Base-by-base conservation (phyloP, 306 rosid genomes). In the Canavalia ensiformis region DNA sequence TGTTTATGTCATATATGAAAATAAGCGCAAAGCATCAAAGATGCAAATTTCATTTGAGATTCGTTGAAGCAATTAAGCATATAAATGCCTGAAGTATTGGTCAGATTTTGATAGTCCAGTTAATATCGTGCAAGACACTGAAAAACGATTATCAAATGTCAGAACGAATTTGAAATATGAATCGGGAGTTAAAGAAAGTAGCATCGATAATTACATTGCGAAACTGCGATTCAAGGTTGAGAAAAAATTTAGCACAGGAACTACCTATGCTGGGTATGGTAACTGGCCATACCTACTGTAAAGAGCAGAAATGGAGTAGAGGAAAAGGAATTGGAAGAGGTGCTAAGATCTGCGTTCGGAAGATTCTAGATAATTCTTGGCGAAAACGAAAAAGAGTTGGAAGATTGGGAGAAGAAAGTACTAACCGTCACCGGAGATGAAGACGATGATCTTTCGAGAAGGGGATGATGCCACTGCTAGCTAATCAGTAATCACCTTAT, bases 261-360 rank as follows among this genome's bases (percentile, higher is more conserved):
- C 30, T 13, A 71, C 49, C 49, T 54, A 54, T 31, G 62, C 13
- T 62, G 68, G 42, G 70, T 10, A 29, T 11, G 37, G 10, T 50
- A 68, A 57, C 52, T 58, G 59, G 46, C 29, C 50, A 31, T 34
- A n/a, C 39, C 12, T 11, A 35, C 9, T n/a, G 73, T 11, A 31
- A 37, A 60, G 25, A 57, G 8, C 33, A 7, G 41, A 33, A 33
- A 47, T 31, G 51, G 6, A 51, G 34, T 33, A 2, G 4, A 29
- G 35, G 39, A 64, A 10, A 5, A n/a, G 1, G 7, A 58, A 34
- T 62, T 7, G 35, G 13, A 82, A 51, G 44, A 45, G 45, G 30
- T 31, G 51, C 39, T 42, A 54, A 77, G 88, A 85, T 85, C 88
- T 58, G 46, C 55, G 80, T 57, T 10, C n/a, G 13, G 83, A 77